A percentile compares a stretch with the other conserved stretches of the same genome.
These are phyloP conservation scores for Emydomyces testavorans DNA, from an alignment of 2,329 filamentous ascomycete species.

Conservation along the genomic window DNA sequence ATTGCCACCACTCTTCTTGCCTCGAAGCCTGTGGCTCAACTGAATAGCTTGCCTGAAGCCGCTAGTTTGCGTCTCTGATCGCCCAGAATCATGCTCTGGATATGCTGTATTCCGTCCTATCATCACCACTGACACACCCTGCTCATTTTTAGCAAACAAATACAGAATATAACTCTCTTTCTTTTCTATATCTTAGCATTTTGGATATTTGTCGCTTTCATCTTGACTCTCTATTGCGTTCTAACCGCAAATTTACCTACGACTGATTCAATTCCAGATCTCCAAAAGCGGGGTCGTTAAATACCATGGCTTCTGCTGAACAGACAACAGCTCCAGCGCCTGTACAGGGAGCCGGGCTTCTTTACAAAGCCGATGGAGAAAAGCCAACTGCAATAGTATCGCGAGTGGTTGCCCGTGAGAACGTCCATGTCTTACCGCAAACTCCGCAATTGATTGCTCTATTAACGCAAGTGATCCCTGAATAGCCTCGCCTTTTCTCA, in stretches of 20 bases:
- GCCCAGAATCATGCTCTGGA: background rate
- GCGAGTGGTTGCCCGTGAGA: constrained; percentile 65
- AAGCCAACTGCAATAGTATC: constrained; percentile 86
- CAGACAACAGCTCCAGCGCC: constrained; percentile 7
- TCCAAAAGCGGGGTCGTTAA: background rate
- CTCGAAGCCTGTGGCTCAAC: background rate
- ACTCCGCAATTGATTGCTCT: constrained; percentile 95
- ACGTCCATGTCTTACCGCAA: constrained; percentile 81
- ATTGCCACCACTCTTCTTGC: constrained; percentile 3
- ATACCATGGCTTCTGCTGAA: constrained; percentile 10
- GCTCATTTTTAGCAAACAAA: background rate
- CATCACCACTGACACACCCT: background rate
- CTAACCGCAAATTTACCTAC: too few species aligned
- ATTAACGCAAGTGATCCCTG: constrained; percentile 63
- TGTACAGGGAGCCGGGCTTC: constrained; percentile 56
- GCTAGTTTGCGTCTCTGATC: background rate
- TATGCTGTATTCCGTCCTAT: too few species aligned
- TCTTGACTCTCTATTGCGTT: too few species aligned
- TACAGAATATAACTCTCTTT: background rate
- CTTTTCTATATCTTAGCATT: background rate
- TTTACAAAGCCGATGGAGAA: constrained; percentile 62
- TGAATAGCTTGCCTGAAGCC: too few species aligned
- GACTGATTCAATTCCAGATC: background rate
- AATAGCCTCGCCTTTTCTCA: background rate
- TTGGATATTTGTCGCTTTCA: too few species aligned